Evolutionary conservation across 257 asterid species (phyloP).

Genomic region (Perilla frutescens): DNA sequence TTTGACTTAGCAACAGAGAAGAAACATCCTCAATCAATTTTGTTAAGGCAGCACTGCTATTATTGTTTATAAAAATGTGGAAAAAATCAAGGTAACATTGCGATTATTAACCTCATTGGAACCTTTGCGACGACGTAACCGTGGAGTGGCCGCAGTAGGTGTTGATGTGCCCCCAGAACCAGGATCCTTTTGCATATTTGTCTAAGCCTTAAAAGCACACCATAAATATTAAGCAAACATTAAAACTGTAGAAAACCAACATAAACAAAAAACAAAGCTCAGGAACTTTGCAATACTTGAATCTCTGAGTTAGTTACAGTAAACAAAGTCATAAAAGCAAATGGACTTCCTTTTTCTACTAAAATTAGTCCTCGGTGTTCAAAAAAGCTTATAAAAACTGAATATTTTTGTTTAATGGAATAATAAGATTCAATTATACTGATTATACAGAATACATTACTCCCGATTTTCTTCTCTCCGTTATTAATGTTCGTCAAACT

Average conservation of each 20-base stretch:
- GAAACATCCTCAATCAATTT: not conserved
- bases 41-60: not conserved
- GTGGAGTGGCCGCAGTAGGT: slow-evolving; percentile 49
- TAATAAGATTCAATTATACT: not conserved
- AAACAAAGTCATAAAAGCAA: slow-evolving; percentile 29
- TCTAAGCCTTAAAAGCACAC: slow-evolving; percentile 18
- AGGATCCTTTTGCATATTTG: slow-evolving; percentile 72
- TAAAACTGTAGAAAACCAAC: slow-evolving; percentile 28
- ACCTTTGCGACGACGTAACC: slow-evolving; percentile 78
- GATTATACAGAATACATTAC: not conserved
- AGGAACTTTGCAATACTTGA: slow-evolving; percentile 2
- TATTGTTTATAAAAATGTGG: not conserved
- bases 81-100: slow-evolving; percentile 7
- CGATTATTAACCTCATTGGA: slow-evolving; percentile 68
- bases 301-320: slow-evolving; percentile 19
- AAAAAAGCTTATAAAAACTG: not conserved
- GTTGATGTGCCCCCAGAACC: slow-evolving; percentile 54
- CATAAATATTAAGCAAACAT: slow-evolving; percentile 11
- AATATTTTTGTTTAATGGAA: not conserved
- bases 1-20: not conserved
- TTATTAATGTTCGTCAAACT: slow-evolving; percentile 8
- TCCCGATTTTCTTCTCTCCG: not conserved
- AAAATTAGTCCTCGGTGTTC: no score
- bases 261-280: not conserved
- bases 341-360: slow-evolving; percentile 10